These are phyloP conservation scores for Phytophthora europaea DNA, from an alignment of 352 stramenopile genomes.

Conservation along the genomic window DNA sequence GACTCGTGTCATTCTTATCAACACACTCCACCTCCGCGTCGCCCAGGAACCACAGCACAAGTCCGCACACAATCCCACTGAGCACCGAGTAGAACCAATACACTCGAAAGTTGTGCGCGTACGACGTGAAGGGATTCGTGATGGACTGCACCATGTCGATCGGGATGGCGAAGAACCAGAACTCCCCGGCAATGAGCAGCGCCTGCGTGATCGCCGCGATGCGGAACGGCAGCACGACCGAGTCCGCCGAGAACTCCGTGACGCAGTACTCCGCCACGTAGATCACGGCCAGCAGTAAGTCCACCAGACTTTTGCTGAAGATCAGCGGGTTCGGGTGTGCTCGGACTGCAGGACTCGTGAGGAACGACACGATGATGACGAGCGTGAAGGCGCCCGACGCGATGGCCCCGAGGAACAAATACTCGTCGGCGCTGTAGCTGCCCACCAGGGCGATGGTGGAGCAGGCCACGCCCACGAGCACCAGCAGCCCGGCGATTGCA, in stretches of 20 bases:
- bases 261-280: conserved; percentile 84
- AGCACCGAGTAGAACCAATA: conserved; percentile 90
- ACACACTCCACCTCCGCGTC: conserved; percentile 41
- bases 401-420: conserved; percentile 78
- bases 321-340: conserved; percentile 88
- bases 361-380: conserved; percentile 80
- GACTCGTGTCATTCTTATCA: conserved; percentile 24
- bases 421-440: conserved; percentile 58
- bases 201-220: conserved; percentile 78
- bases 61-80: conserved; percentile 72
- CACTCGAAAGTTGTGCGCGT: conserved; percentile 81
- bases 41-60: conserved; percentile 73
- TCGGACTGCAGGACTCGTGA: conserved; percentile 60
- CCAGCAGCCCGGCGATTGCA: conserved; percentile 44
- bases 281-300: conserved; percentile 72
- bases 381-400: conserved; percentile 80
- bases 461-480: conserved; percentile 50
- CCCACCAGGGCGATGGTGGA: conserved; percentile 44
- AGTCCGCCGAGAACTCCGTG: conserved; percentile 65
- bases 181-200: conserved; percentile 86
- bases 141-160: conserved; percentile 92
- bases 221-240: conserved; percentile 65
- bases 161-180: conserved; percentile 92
- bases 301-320: conserved; percentile 89
- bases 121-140: conserved; percentile 92